Base-by-base conservation (phyloP, 2,329 filamentous ascomycete species). In the Alternaria viburni region DNA sequence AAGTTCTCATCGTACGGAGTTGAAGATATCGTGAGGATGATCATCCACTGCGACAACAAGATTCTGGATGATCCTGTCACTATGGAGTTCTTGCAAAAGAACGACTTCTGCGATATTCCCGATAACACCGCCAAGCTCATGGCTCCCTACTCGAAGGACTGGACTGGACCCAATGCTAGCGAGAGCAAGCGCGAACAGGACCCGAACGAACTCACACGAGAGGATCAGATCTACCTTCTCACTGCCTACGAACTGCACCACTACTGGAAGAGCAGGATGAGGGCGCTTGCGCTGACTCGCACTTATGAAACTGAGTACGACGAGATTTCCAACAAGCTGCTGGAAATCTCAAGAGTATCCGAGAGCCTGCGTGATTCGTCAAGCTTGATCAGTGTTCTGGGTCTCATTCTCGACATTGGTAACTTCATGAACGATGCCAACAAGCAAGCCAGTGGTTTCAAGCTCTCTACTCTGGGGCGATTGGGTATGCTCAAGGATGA, bases 371-470 rank as follows among this genome's bases (percentile, higher is more conserved):
- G 95, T 51, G 93, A 97, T 77, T 97, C 94, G 1, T 93, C 97
- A 25, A 91, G 93, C 25, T 83, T 99, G 73, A 97, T 98, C 90
- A 97, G 97, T 69, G 93, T 99, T 50, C 88, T 99, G 60, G 94
- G 95, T 62, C 86, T 98, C 66, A 99, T 99, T 80, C 85, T 99
- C 73, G 95, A 97, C 80, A 97, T 99, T 76, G 96, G 96, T 80
- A 99, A 99, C 81, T 99, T 97, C 86, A 99, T 99, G 96, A 99
- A 99, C 84, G 96, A 98, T 78, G 91, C 94, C 59, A 98, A 97
- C 83, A 99, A 99, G 83, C 96, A 98, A 82, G 96, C 96, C 5
- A 92, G 91, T 61, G 96, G 96, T 66, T 99, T 99, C 90, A 99
- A 99, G 84, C 88, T 99, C 13, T 96, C 93, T 76, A 97, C 96